Evolutionary conservation across 2,329 filamentous ascomycete genomes (phyloP), one percentile per base, ranked within the genome.

Genomic region (Penicillium sp.): DNA sequence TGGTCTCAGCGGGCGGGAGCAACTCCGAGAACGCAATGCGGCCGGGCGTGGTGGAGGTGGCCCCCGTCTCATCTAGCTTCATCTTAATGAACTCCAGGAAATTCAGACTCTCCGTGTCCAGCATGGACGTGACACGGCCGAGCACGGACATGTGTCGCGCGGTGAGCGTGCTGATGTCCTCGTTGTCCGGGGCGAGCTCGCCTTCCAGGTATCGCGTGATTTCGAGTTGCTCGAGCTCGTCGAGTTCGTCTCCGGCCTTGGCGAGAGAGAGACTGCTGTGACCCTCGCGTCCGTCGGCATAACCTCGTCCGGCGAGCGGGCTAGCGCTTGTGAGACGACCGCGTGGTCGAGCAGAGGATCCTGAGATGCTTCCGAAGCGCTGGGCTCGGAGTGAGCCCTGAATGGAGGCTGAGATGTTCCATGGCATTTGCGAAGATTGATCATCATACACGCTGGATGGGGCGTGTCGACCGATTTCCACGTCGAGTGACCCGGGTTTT

Each of bases 381-480:
- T 71, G 72, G 12, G 76, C 81, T 25, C 79, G 76, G 28, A 77
- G 80, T 47, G 85, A 87, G 54, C 82, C 82, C 54, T 82, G 79
- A 4, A 82, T 69, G 2, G 84, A 86, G 3, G 83, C 81, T 7
- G 81, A 84, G 47, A 83, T 76, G 63, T 90, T 90, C 88, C 88
- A 90, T 11, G 88, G 88, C 82, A 90, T 86, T n/a, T 83, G 77
- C 4, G 83, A 85, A 25, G 85, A 85, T 31, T 84, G 84, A 55
- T 88, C 84, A 59, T 96, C 90, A 4, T 86, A 85, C 55, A 95
- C 82, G 7, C 85, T 84, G 0, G 85, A 82, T 0, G 81, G 84
- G 0, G 85, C 89, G 43, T 90, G 86, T 75, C 91, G 86, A 20
- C 88, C 90, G 25, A 91, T 75, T 73, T 96, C 92, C 20, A 89